Conservation (phyloP, 1,139 yeast genomes). For the Kurtzmaniella quercitrusa region DNA sequence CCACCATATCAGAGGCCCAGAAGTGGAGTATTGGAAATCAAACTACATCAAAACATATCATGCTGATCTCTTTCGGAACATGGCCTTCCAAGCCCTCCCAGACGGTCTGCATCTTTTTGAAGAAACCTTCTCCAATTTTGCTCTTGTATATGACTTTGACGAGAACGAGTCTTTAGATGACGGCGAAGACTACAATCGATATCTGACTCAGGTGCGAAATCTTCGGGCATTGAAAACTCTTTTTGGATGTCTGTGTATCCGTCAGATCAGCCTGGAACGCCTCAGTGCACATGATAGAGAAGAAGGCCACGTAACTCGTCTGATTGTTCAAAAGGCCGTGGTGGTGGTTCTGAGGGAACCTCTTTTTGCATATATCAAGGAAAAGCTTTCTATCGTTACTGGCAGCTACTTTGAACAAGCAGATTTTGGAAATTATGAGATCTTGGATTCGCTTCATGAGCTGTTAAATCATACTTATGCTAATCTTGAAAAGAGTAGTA, state of each 20-base stretch:
- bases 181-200: constrained; percentile 41
- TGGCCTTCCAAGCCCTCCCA: constrained; percentile 93
- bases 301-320: constrained; percentile 53
- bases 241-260: constrained; percentile 90
- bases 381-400: constrained; percentile 85
- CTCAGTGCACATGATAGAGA: constrained; percentile 48
- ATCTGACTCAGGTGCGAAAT: constrained; percentile 41
- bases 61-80: constrained; percentile 69
- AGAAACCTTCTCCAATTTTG: constrained; percentile 90
- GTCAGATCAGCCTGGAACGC: constrained; percentile 66
- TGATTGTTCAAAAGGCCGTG: constrained; percentile 87
- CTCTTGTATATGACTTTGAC: constrained; percentile 69
- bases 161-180: constrained; percentile 43
- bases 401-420: constrained; percentile 80
- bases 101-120: constrained; percentile 92
- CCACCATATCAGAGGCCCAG: constrained; percentile 94
- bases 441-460: constrained; percentile 70
- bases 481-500: no score
- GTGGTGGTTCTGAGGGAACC: constrained; percentile 83
- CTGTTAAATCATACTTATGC: constrained; percentile 37
- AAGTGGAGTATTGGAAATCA: constrained; percentile 88
- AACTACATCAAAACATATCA: constrained; percentile 42
- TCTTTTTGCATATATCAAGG: constrained; percentile 81
- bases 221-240: constrained; percentile 72
- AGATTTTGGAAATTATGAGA: constrained; percentile 64